Evolutionary conservation across 306 rosid species (phyloP).

Genomic region (Ormosia emarginata): DNA sequence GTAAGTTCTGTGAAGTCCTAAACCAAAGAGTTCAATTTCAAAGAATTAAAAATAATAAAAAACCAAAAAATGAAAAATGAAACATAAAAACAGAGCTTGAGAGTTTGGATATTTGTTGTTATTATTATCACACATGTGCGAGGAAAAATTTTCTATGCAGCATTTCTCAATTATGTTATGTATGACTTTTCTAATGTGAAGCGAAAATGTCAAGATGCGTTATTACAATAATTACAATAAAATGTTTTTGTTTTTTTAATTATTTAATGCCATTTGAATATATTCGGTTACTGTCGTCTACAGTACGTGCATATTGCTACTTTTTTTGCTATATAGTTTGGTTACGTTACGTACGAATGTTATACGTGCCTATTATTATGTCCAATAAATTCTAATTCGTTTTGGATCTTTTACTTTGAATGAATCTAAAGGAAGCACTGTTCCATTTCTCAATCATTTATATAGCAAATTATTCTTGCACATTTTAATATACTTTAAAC

Average conservation of each 20-base stretch:
- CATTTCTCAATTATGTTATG: constrained; percentile 15
- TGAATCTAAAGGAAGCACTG: not conserved
- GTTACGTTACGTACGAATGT: constrained; percentile 10
- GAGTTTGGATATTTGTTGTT: not conserved
- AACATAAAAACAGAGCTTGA: not conserved
- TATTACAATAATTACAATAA: too few species aligned
- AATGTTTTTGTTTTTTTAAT: not conserved
- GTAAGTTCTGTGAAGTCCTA: constrained; percentile 37
- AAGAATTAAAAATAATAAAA: not conserved
- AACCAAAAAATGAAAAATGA: not conserved
- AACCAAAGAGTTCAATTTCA: not conserved
- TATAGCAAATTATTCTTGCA: not conserved
- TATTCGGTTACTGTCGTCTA: not conserved
- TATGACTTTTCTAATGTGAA: constrained; percentile 46
- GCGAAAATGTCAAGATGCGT: not conserved
- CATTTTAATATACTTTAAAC: not conserved
- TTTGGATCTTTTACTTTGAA: not conserved
- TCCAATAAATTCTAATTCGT: not conserved
- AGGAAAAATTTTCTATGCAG: constrained; percentile 4
- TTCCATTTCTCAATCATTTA: constrained; percentile 14
- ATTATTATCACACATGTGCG: not conserved
- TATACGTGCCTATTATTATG: not conserved
- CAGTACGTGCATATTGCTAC: not conserved
- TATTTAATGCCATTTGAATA: not conserved
- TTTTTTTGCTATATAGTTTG: not conserved